Base-by-base conservation (phyloP, 1,284 basidiomycete genomes). In the Ustilago shanxiensis region DNA sequence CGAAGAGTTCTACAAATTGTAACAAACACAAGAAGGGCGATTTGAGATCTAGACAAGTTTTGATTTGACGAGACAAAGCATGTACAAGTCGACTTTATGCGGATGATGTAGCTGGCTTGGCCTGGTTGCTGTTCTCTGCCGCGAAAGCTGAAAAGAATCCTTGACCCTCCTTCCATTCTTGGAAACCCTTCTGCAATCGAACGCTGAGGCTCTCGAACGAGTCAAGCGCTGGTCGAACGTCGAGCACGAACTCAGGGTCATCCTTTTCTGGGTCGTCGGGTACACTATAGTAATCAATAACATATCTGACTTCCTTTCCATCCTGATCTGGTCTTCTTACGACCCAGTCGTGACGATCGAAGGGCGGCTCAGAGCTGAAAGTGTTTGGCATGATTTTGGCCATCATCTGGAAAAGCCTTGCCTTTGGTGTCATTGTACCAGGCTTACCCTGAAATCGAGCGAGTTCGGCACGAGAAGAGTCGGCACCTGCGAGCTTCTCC, bases 331-430 rank as follows among this genome's bases (percentile, higher is more conserved):
- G 82, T 56, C 95, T 91, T 39, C 92, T 91, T 66, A 99, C 90
- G 58, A 97, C 88, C 97, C 97, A 99, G 88, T 99, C 96, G 86
- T 99, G 97, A n/a, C 96, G 91, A 86, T 99, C 96, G 83, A 99
- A 99, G 1, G 97, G 96, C 6, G 94, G 93, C 82, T 95, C 92
- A 37, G 91, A 89, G 87, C 94, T 97, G 90, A 97, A 98, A 49
- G 90, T 90, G 13, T 91, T 90, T 6, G 97, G 97, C 78, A 98
- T 90, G 16, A 98, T 83, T 90, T 92, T 93, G 33, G 93, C 95
- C 20, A 94, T 92, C 82, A 93, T 90, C 80, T 94, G 88, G 88
- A 91, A 93, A 60, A 97, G 88, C 31, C 93, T 90, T 4, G 97
- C 97, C 84, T 98, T 98, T 0, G 90, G 90, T 7, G 88, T 89